Percentiles rank a stretch among this genome's conserved stretches.
Evolutionary conservation across 345 rosid genomes (phyloP).

Genomic region (Syzygium aqueum): DNA sequence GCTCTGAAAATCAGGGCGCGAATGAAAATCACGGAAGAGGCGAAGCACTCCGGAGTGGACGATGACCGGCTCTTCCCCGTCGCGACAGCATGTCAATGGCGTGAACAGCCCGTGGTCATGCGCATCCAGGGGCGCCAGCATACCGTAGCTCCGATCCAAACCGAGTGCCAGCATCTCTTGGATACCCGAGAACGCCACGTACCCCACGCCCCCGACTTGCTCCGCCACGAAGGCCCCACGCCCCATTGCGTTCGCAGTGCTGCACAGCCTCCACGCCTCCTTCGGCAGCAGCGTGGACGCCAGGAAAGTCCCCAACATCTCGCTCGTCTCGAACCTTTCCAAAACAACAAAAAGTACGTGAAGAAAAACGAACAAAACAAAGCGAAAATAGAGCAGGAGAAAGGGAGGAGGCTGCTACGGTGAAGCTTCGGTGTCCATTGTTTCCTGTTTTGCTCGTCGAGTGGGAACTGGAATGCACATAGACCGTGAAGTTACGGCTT

Average conservation of each 20-base stretch:
- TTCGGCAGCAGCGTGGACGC: slow-evolving; percentile 44
- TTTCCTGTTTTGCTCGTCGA: no score
- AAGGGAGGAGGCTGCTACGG: no score
- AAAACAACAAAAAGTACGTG: neutral
- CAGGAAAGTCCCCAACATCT: slow-evolving; percentile 48
- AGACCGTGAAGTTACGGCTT: no score
- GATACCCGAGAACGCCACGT: slow-evolving; percentile 42
- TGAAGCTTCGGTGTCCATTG: no score
- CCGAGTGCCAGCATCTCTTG: slow-evolving; percentile 5
- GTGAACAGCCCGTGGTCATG: slow-evolving; percentile 18
- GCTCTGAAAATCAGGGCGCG: slow-evolving; percentile 7
- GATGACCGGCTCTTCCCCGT: slow-evolving; percentile 39
- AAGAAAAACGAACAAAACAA: neutral
- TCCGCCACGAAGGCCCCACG: slow-evolving; percentile 13
- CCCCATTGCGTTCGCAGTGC: slow-evolving; percentile 10
- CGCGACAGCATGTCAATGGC: slow-evolving; percentile 11
- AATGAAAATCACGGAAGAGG: slow-evolving; percentile 21
- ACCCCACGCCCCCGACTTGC: slow-evolving; percentile 26
- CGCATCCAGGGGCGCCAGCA: slow-evolving; percentile 1
- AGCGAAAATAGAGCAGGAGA: no score
- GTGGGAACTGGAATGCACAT: neutral
- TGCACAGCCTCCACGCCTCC: slow-evolving; percentile 61
- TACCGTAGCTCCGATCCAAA: neutral
- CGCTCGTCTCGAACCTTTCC: slow-evolving; percentile 67
- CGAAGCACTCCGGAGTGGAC: slow-evolving; percentile 37